Evolutionary conservation across 306 rosid species (phyloP).

Genomic region (Quercus ilex): DNA sequence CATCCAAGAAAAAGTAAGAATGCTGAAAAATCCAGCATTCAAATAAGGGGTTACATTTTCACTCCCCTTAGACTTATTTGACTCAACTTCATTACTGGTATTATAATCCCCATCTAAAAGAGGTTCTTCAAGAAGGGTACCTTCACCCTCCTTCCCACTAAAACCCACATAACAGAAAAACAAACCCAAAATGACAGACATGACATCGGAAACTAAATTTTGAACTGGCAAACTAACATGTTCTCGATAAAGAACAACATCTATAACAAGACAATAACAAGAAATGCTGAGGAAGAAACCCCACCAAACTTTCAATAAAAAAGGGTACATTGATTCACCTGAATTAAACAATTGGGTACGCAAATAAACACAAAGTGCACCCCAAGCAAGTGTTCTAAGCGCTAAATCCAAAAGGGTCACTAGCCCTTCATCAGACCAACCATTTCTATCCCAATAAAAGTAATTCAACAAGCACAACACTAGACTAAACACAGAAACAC

Average conservation of each 20-base stretch:
- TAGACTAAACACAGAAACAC: constrained; percentile 23
- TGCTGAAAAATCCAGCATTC: constrained; percentile 48
- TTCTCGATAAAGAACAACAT: constrained; percentile 22
- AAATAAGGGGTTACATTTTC: constrained; percentile 49
- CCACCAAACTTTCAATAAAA: constrained; percentile 39
- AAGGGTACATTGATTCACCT: constrained; percentile 19
- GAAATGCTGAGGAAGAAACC: constrained; percentile 32
- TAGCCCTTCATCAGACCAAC: constrained; percentile 33
- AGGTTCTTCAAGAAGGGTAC: constrained; percentile 28
- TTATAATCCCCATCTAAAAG: constrained; percentile 26
- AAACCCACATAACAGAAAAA: constrained; percentile 33
- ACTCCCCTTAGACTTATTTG: constrained; percentile 31
- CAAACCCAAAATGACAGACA: constrained; percentile 23
- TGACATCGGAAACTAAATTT: constrained; percentile 35
- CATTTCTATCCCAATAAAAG: constrained; percentile 30
- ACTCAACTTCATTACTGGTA: not conserved
- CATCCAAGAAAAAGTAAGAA: constrained; percentile 45
- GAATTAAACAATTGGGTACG: constrained; percentile 27
- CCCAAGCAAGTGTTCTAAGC: constrained; percentile 39
- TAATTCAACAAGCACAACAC: constrained; percentile 15
- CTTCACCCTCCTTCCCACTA: constrained; percentile 27
- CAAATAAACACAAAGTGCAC: constrained; percentile 27
- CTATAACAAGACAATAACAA: constrained; percentile 24
- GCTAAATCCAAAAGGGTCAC: constrained; percentile 39
- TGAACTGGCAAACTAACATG: constrained; percentile 16